Conservation (phyloP, 768 basidiomycete genomes). For the Hemileccinum impolitum region DNA sequence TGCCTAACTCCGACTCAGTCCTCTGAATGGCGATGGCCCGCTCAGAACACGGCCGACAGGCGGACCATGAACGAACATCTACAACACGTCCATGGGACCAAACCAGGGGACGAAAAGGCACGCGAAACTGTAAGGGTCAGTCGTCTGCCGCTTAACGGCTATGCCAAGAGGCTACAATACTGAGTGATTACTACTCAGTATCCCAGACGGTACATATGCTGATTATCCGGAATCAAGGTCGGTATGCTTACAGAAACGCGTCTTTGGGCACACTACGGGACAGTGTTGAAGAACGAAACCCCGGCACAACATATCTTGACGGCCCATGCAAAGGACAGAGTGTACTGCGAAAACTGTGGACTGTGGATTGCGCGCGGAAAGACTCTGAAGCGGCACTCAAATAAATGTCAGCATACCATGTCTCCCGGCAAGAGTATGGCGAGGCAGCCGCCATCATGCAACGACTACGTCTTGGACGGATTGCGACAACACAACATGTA, state of each 20-base stretch:
- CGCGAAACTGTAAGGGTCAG: too few species aligned
- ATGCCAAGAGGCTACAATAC: too few species aligned
- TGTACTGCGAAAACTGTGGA: conserved; percentile 15
- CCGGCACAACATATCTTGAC: conserved; percentile 25
- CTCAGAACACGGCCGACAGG: conserved; percentile 5
- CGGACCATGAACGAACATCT: conserved; percentile 18
- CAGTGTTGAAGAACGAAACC: conserved; percentile 27
- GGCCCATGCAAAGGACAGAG: conserved; percentile 20
- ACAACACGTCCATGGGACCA: conserved; percentile 11
- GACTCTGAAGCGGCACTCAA: conserved; percentile 26
- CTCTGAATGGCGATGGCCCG: conserved; percentile 15
- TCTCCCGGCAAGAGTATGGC: not conserved
- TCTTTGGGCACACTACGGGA: conserved; percentile 18
- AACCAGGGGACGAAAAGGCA: conserved; percentile 16
- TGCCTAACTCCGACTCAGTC: too few species aligned
- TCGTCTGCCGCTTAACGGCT: too few species aligned
- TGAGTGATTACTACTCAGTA: too few species aligned
- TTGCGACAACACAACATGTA: too few species aligned
- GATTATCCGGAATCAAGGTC: too few species aligned
- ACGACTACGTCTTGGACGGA: too few species aligned
- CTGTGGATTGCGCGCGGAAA: conserved; percentile 27
- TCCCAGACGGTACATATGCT: too few species aligned
- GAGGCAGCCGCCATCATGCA: not conserved
- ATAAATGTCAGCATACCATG: conserved; percentile 11
- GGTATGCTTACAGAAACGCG: too few species aligned